Evolutionary conservation across 1,284 basidiomycete genomes (phyloP).

Genomic region (Puccinia horiana): DNA sequence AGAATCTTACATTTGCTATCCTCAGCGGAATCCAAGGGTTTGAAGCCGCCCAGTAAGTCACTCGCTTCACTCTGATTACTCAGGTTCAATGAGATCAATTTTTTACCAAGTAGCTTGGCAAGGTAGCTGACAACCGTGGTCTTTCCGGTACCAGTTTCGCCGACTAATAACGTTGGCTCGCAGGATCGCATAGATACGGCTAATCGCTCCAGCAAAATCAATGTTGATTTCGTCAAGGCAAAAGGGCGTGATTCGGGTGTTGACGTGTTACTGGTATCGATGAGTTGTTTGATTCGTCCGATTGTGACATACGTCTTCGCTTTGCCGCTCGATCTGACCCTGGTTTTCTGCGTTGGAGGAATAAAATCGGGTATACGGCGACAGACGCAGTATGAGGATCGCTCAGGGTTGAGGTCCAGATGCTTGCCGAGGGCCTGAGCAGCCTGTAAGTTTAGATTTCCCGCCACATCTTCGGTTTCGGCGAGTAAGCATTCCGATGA

Average conservation of each 20-base stretch:
- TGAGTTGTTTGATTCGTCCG: conserved; percentile 53
- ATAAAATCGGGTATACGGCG: conserved; percentile 70
- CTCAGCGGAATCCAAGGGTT: conserved; percentile 73
- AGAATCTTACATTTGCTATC: conserved; percentile 54
- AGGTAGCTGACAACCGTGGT: conserved; percentile 89
- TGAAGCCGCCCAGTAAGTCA: conserved; percentile 92
- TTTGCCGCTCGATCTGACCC: conserved; percentile 63
- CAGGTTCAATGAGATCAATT: conserved; percentile 84
- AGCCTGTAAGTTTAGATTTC: conserved; percentile 60
- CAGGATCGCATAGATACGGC: conserved; percentile 71
- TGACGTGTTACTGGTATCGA: conserved; percentile 49
- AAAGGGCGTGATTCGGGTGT: conserved; percentile 66
- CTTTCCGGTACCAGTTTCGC: conserved; percentile 98
- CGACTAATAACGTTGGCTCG: conserved; percentile 89
- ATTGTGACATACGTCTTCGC: conserved; percentile 54
- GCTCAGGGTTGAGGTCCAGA: conserved; percentile 69
- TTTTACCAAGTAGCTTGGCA: conserved; percentile 74
- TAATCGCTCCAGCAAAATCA: conserved; percentile 78
- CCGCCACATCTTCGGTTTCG: conserved; percentile 64
- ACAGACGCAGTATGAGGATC: conserved; percentile 63
- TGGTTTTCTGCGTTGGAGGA: conserved; percentile 65
- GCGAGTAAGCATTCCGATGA: conserved; percentile 63
- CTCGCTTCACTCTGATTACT: conserved; percentile 96
- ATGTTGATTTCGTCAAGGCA: conserved; percentile 83
- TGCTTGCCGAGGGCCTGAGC: conserved; percentile 66